phyloP scores from a whole-genome alignment of 2,329 filamentous ascomycete genomes.

The Venturiaceae sp. region DNA sequence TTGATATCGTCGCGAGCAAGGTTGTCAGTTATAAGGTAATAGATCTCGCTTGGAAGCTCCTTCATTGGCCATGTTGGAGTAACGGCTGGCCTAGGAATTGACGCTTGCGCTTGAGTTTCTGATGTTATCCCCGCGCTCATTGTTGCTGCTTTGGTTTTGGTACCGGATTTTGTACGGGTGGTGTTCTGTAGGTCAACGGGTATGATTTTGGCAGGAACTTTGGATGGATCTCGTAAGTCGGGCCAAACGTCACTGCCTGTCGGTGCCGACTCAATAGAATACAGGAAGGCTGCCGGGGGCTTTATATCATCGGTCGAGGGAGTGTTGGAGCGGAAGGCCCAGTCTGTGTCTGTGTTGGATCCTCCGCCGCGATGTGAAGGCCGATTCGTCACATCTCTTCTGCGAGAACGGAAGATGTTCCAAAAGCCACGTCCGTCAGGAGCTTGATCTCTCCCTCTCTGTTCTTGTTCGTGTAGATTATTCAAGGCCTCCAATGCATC shows the following conservation, averaged over 20 bases:
- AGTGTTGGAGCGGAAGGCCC: neutral
- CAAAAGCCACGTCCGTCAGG: neutral
- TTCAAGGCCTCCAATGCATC: neutral
- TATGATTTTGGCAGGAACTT: conserved; percentile 13
- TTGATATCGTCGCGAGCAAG: conserved; percentile 51
- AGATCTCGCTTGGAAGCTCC: conserved; percentile 51
- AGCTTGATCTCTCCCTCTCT: neutral
- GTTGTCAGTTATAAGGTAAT: conserved; percentile 44
- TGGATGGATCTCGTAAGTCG: conserved; percentile 16
- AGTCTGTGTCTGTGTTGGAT: neutral
- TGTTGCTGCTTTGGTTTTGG: neutral
- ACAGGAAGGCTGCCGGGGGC: neutral
- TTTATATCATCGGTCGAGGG: neutral
- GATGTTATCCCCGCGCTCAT: neutral
- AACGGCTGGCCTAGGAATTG: neutral
- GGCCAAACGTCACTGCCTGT: conserved; percentile 25
- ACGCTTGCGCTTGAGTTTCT: neutral
- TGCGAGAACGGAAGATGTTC: neutral
- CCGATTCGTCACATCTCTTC: neutral
- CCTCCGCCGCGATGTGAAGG: neutral
- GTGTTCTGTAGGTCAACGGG: neutral
- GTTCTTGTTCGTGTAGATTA: too few relatives aligned
- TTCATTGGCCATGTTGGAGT: conserved; percentile 1
- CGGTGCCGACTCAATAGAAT: neutral
- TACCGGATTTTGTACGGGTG: neutral